Percentiles rank a stretch among this genome's conserved stretches.
Evolutionary conservation across 2,329 filamentous ascomycete species (phyloP).

Genomic region (Aciculosporium take): DNA sequence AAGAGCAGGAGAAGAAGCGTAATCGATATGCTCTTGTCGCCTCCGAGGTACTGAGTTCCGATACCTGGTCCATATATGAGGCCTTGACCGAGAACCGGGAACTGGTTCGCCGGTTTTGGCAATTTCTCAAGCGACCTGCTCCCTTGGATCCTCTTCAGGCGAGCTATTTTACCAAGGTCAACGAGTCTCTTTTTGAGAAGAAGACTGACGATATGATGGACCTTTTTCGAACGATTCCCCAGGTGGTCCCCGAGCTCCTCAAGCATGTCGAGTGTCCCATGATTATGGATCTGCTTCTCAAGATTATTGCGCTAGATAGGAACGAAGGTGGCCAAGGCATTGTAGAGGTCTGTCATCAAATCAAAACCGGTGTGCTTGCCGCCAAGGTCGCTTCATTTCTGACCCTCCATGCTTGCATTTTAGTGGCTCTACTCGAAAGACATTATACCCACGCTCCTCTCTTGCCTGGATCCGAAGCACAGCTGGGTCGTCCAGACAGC

Average conservation of each 20-base stretch:
- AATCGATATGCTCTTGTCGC: conserved; percentile 89
- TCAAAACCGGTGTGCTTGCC: background rate
- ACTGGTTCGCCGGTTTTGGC: conserved; percentile 75
- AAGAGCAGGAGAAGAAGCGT: conserved; percentile 78
- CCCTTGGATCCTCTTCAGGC: conserved; percentile 87
- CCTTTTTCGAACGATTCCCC: conserved; percentile 71
- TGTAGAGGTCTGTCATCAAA: conserved; percentile 56
- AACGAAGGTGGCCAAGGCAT: conserved; percentile 82
- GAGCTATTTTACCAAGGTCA: conserved; percentile 97
- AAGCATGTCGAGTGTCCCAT: conserved; percentile 93
- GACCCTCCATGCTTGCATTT: conserved; percentile 2
- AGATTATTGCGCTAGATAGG: conserved; percentile 93
- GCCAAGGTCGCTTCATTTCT: background rate
- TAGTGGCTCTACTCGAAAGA: conserved; percentile 87
- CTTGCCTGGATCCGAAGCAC: conserved; percentile 73
- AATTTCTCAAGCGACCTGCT: conserved; percentile 69
- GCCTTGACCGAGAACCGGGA: conserved; percentile 74
- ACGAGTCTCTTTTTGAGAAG: conserved; percentile 92
- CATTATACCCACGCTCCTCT: conserved; percentile 73
- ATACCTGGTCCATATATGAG: conserved; percentile 94
- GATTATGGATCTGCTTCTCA: conserved; percentile 93
- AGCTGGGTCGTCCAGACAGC: conserved; percentile 88
- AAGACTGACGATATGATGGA: conserved; percentile 96
- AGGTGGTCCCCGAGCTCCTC: conserved; percentile 71
- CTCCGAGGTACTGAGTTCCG: conserved; percentile 84